A percentile compares a stretch with the other conserved stretches of the same genome.
phyloP scores from a whole-genome alignment of 2,329 filamentous ascomycete genomes.

The Zalaria sp. region DNA sequence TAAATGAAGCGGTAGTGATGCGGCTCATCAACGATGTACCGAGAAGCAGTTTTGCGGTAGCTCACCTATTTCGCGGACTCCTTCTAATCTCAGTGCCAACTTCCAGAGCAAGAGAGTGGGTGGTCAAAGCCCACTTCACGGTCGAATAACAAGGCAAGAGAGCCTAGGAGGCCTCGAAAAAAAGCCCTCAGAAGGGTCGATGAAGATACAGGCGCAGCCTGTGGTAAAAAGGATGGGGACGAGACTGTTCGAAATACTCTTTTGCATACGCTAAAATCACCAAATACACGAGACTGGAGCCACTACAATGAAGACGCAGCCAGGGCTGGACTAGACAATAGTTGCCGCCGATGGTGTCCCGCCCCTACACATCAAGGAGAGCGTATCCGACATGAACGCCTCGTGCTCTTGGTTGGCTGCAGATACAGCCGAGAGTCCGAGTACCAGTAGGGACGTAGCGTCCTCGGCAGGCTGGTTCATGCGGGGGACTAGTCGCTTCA shows the following conservation, averaged over 20 bases:
- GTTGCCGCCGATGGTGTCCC: neutral
- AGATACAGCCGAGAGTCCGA: conserved; percentile 3
- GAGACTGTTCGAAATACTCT: neutral
- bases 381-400: conserved; percentile 1
- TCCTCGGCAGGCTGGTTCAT: neutral
- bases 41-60: neutral
- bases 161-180: too few species aligned
- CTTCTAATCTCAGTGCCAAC: neutral
- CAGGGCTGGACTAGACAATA: neutral
- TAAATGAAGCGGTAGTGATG: neutral
- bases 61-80: neutral
- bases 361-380: neutral
- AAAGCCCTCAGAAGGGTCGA: too few species aligned
- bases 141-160: neutral
- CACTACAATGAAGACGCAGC: neutral
- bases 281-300: neutral
- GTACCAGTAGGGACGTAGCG: conserved; percentile 1
- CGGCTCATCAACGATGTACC: neutral
- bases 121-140: neutral
- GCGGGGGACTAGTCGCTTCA: neutral
- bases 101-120: neutral
- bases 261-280: neutral
- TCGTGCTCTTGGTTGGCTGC: conserved; percentile 6
- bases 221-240: neutral
- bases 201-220: too few species aligned